Conservation (phyloP, 179 eudicot species). For the Vitellaria paradoxa region DNA sequence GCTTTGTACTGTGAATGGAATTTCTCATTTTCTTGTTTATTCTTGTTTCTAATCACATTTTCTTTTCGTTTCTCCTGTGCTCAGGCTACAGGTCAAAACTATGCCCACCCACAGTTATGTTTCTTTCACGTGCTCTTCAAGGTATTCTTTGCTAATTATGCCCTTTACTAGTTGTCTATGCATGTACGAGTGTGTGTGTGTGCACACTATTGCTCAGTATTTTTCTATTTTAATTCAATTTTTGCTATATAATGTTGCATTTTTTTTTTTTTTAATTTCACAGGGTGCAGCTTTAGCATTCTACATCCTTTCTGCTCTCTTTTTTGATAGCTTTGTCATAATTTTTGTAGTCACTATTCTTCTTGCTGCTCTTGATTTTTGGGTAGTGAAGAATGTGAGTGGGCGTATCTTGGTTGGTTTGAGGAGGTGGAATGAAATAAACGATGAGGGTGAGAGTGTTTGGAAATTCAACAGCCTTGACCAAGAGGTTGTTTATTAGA, state of each 20-base stretch:
- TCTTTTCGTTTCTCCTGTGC: conserved; percentile 14
- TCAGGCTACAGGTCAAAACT: conserved; percentile 59
- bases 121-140: conserved; percentile 93
- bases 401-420: conserved; percentile 93
- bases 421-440: conserved; percentile 98
- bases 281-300: conserved; percentile 92
- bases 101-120: conserved; percentile 82
- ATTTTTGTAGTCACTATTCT: conserved; percentile 91
- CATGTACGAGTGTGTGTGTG: no score
- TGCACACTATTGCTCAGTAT: no score
- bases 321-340: conserved; percentile 78
- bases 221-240: background rate
- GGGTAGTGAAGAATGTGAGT: conserved; percentile 99
- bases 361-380: conserved; percentile 87
- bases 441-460: conserved; percentile 86
- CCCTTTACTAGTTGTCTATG: background rate
- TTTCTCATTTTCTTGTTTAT: background rate
- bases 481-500: conserved; percentile 63
- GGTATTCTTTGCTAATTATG: conserved; percentile 37
- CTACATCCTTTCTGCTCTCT: conserved; percentile 85
- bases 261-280: background rate
- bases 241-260: background rate
- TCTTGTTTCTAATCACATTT: background rate
- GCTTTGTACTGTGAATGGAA: background rate
- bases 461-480: conserved; percentile 98